Conservation (phyloP, 2,329 filamentous ascomycete genomes). For the Pseudofabraea citricarpa region DNA sequence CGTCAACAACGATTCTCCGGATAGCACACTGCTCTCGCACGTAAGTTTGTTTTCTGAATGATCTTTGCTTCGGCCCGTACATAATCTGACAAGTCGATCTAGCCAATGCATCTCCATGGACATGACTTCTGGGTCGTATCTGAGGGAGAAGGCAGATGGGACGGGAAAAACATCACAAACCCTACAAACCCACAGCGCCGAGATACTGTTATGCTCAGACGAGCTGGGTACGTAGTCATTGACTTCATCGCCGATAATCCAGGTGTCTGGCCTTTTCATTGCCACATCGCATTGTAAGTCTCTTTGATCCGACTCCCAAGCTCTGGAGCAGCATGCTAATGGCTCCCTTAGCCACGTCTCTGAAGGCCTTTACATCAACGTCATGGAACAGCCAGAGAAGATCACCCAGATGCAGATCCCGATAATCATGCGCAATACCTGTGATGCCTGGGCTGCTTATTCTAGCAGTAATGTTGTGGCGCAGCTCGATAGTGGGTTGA, state of each 20-base stretch:
- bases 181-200: constrained; percentile 44
- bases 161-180: constrained; percentile 29
- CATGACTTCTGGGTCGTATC: constrained; percentile 66
- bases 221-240: constrained; percentile 37
- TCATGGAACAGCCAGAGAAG: constrained; percentile 35
- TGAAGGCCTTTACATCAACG: constrained; percentile 18
- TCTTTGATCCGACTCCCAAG: too few relatives aligned
- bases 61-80: too few relatives aligned
- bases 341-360: too few relatives aligned
- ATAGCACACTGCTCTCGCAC: constrained; percentile 7
- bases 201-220: constrained; percentile 43
- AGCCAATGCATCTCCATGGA: constrained; percentile 67
- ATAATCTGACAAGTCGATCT: too few relatives aligned
- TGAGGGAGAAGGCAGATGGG: constrained; percentile 35
- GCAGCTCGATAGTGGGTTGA: constrained; percentile 49
- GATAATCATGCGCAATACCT: constrained; percentile 44
- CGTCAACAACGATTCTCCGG: constrained; percentile 48
- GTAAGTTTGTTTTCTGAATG: too few relatives aligned
- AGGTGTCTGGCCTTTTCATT: constrained; percentile 44
- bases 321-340: too few relatives aligned
- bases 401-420: constrained; percentile 40
- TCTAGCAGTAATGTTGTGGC: constrained; percentile 40
- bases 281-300: constrained; percentile 41
- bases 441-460: constrained; percentile 46
- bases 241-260: constrained; percentile 44